These are phyloP conservation scores for Trichoderma harzianum DNA, from an alignment of 2,329 filamentous ascomycete species.

Conservation along the genomic window DNA sequence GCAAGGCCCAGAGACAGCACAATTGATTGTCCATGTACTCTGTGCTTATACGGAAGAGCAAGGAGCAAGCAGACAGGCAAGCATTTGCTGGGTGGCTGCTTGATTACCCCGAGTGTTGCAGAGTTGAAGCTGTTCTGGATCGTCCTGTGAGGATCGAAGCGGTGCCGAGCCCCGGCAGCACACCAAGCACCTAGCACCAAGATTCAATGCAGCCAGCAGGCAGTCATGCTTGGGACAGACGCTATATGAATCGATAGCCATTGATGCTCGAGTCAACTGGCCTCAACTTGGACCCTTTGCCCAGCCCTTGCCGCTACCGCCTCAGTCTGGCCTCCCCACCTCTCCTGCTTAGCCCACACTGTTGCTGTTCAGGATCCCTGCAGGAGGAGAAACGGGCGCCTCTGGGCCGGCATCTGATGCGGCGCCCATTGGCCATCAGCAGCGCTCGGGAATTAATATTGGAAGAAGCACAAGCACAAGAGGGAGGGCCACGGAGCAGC, in stretches of 20 bases:
- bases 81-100: neutral
- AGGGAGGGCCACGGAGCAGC: neutral
- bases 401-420: slow-evolving; percentile 10
- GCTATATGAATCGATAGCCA: slow-evolving; percentile 1
- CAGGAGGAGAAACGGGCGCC: slow-evolving; percentile 20
- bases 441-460: slow-evolving; percentile 10
- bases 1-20: neutral
- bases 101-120: neutral
- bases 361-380: slow-evolving; percentile 25
- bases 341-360: slow-evolving; percentile 17
- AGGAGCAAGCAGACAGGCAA: neutral
- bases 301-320: slow-evolving; percentile 15
- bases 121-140: slow-evolving; percentile 8
- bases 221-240: slow-evolving; percentile 3
- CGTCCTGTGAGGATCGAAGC: slow-evolving; percentile 11
- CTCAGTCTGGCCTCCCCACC: slow-evolving; percentile 19
- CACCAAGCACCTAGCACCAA: neutral
- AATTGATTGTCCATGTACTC: neutral
- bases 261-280: neutral
- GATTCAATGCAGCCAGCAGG: slow-evolving; percentile 2
- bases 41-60: neutral
- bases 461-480: neutral
- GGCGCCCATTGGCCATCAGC: slow-evolving; percentile 21
- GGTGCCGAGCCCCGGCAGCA: slow-evolving; percentile 11
- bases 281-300: neutral